Percentiles rank a stretch among this genome's conserved stretches.
These are phyloP conservation scores for Aspergillus kassunensis DNA, from an alignment of 495 filamentous ascomycete species.

Conservation along the genomic window DNA sequence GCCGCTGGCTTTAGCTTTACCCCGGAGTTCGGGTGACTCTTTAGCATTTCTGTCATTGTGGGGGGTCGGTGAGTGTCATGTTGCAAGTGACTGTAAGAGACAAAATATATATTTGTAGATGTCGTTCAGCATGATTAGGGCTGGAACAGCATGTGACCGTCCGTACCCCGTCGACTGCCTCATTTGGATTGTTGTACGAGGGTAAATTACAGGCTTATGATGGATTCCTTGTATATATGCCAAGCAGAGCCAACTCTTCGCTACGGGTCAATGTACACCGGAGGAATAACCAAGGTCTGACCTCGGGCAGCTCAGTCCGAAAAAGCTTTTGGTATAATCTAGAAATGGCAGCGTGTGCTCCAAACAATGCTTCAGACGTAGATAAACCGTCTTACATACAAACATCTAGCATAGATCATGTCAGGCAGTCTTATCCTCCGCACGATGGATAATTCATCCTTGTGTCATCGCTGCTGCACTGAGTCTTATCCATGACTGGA, in stretches of 20 bases:
- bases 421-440: slow-evolving; percentile 23
- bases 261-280: neutral
- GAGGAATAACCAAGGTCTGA: neutral
- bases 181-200: too few relatives aligned
- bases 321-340: neutral
- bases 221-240: too few relatives aligned
- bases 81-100: too few relatives aligned
- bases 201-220: too few relatives aligned
- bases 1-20: too few relatives aligned
- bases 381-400: slow-evolving; percentile 30
- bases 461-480: slow-evolving; percentile 15
- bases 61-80: too few relatives aligned
- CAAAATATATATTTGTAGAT: too few relatives aligned
- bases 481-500: slow-evolving; percentile 12
- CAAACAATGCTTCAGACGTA: slow-evolving; percentile 14
- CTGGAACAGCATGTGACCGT: too few relatives aligned
- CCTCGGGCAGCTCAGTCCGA: neutral
- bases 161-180: too few relatives aligned
- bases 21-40: too few relatives aligned
- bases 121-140: too few relatives aligned
- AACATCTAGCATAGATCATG: slow-evolving; percentile 31
- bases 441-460: slow-evolving; percentile 21
- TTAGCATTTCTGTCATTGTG: too few relatives aligned
- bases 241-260: neutral
- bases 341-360: neutral